Evolutionary conservation across 306 rosid species (phyloP).

Genomic region (Myrica gale): DNA sequence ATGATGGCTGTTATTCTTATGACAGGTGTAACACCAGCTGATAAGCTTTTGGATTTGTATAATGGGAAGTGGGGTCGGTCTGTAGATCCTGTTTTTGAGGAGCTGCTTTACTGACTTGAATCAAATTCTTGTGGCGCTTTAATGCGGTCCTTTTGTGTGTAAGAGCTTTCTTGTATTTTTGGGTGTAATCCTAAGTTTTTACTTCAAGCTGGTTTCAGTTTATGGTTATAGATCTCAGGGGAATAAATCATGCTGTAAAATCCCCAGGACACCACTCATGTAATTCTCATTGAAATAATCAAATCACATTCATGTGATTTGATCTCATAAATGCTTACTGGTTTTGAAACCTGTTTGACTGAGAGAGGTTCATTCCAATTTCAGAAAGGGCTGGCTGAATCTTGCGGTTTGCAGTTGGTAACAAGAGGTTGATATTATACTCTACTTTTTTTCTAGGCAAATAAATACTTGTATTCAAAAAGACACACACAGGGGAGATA

Average conservation of each 20-base stretch:
- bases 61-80: slow-evolving; percentile 80
- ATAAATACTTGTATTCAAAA: too few species aligned
- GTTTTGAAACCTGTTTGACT: slow-evolving; percentile 16
- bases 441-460: neutral
- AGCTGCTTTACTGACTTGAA: slow-evolving; percentile 52
- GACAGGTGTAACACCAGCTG: slow-evolving; percentile 92
- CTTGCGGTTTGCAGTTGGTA: neutral
- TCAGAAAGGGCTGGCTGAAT: slow-evolving; percentile 3
- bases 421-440: neutral
- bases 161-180: slow-evolving; percentile 1
- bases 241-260: slow-evolving; percentile 42
- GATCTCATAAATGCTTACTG: neutral
- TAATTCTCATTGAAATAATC: slow-evolving; percentile 18
- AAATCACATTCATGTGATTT: slow-evolving; percentile 29
- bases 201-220: slow-evolving; percentile 30
- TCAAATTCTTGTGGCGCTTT: slow-evolving; percentile 10
- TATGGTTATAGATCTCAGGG: slow-evolving; percentile 18
- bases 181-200: slow-evolving; percentile 28
- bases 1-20: neutral
- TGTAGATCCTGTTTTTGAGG: slow-evolving; percentile 85
- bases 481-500: too few species aligned
- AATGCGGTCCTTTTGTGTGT: neutral
- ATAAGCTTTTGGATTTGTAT: slow-evolving; percentile 77
- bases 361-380: slow-evolving; percentile 6
- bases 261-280: slow-evolving; percentile 33